A percentile compares a stretch with the other conserved stretches of the same genome.
phyloP scores from a whole-genome alignment of 345 rosid genomes.

The Rhizophora apiculata region DNA sequence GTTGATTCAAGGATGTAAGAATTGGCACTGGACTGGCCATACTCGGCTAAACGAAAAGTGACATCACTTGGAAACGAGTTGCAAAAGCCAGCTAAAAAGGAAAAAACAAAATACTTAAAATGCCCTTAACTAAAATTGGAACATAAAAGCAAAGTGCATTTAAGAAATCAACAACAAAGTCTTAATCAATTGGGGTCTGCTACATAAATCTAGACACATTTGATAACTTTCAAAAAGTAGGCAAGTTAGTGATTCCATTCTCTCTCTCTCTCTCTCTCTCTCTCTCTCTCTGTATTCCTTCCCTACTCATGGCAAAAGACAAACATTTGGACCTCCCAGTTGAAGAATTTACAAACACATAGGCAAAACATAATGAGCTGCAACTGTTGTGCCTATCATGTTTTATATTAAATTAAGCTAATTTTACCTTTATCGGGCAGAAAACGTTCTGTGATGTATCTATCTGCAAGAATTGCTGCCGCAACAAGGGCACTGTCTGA shows the following conservation, averaged over 20 bases:
- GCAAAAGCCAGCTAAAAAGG: too few species aligned
- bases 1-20: too few species aligned
- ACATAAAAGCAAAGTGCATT: neutral
- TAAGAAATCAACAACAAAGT: too few species aligned
- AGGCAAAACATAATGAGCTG: neutral
- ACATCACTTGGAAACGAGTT: too few species aligned
- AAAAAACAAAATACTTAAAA: neutral
- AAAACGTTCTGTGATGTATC: slow-evolving; percentile 88
- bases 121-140: neutral
- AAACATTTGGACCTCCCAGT: neutral
- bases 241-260: too few species aligned
- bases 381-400: neutral
- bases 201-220: too few species aligned
- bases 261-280: too few species aligned
- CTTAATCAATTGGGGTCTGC: too few species aligned
- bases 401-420: neutral
- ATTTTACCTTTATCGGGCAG: slow-evolving; percentile 87
- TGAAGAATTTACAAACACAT: neutral
- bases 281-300: neutral
- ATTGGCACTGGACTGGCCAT: too few species aligned
- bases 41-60: too few species aligned
- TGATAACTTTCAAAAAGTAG: too few species aligned
- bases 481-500: slow-evolving; percentile 91
- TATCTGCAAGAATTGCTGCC: slow-evolving; percentile 80
- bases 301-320: neutral